Base-by-base conservation (phyloP, 352 stramenopile species). In the Blastocystis sp. region DNA sequence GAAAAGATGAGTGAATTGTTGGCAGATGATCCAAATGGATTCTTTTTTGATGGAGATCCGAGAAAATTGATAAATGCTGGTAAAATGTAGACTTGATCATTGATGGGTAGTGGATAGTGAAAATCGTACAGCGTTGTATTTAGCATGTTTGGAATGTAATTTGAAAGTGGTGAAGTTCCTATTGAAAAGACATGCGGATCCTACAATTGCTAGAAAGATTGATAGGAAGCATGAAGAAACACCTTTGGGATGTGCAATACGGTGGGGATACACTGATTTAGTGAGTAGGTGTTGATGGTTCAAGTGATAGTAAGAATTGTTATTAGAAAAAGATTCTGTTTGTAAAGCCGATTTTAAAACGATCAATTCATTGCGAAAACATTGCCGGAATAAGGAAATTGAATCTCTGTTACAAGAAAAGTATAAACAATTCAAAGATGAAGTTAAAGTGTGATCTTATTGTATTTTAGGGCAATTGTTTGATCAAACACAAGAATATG, bases 321-420 rank as follows among this genome's bases (percentile, higher is more conserved):
- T 80, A 29, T 21, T 80, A 52, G 69, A 63, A 29, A 21, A 80
- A 19, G 42, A 58, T 24, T 7, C 21, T 3, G 52, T 59, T 27
- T 80, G 69, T 37, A 80, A 32, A n/a, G 69, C 16, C 32, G 69
- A 80, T 19, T 46, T 59, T n/a, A 59, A 59, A 46, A 80, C 69
- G 69, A 80, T 80, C 27, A 35, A 16, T 21, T 32, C 32, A 6
- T 21, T 80, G 69, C 19, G 51, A 37, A 59, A 63, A 52, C 42
- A 35, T n/a, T 61, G 69, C 24, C 21, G 49, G 51, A 80, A 80
- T 37, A 59, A 80, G 69, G 69, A 80, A 32, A 80, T 80, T 27
- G 42, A 80, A 32, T 46, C 27, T 29, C 42, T 80, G 39, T 42
- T 80, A 52, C 59, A 63, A 32, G 21, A 59, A 52, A 80, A 80